A percentile compares a stretch with the other conserved stretches of the same genome.
Conservation (phyloP, 202 grass and related monocot genomes). For the Cymbopogon flexuosus region DNA sequence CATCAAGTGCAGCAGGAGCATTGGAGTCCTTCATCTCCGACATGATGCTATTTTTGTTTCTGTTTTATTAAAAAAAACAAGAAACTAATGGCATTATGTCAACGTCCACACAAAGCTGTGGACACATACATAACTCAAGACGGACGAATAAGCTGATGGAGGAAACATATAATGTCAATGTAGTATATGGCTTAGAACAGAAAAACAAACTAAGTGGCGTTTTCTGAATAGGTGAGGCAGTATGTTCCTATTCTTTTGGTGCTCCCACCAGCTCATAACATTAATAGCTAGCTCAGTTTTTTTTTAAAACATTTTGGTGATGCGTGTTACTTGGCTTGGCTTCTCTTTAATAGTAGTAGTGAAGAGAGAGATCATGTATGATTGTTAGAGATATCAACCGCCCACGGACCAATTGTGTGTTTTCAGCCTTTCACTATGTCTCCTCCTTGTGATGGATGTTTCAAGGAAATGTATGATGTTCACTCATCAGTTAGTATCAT, state of each 20-base stretch:
- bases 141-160: neutral
- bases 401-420: no score
- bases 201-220: neutral
- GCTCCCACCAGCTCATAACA: neutral
- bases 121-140: neutral
- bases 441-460: no score
- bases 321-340: neutral
- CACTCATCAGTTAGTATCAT: neutral
- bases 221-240: neutral
- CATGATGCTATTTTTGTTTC: constrained; percentile 42
- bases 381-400: no score
- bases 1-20: constrained; percentile 13
- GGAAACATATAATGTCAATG: neutral
- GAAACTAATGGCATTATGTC: neutral
- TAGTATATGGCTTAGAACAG: neutral
- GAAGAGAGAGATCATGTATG: no score
- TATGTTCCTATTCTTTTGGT: neutral
- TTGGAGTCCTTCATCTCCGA: constrained; percentile 43
- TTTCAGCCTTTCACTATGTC: no score
- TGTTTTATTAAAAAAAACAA: neutral
- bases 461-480: neutral
- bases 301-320: neutral
- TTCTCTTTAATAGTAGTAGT: no score
- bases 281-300: neutral
- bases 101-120: neutral